phyloP scores from a whole-genome alignment of 1,284 basidiomycete genomes.

The Phenoliferia sp. region DNA sequence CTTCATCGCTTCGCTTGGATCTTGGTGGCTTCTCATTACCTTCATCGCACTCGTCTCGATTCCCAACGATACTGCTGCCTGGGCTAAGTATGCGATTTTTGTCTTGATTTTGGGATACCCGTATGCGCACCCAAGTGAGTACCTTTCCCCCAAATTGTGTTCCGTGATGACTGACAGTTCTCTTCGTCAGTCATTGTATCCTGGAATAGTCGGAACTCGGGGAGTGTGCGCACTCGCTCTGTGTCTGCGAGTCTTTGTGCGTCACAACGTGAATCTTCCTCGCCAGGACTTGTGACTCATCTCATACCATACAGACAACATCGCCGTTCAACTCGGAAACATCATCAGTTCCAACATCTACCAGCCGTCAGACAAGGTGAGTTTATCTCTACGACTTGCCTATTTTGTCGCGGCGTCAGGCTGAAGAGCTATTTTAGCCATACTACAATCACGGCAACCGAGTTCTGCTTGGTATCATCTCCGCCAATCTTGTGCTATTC shows the following conservation, averaged over 20 bases:
- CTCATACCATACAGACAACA: neutral
- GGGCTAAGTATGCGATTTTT: constrained; percentile 25
- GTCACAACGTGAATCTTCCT: neutral
- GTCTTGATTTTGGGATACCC: constrained; percentile 12
- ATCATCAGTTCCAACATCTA: constrained; percentile 4
- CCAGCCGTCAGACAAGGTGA: neutral
- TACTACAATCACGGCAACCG: constrained; percentile 23
- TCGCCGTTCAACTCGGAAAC: neutral
- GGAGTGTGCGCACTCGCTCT: constrained; percentile 26
- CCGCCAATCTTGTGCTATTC: constrained; percentile 22
- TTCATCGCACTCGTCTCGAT: constrained; percentile 16
- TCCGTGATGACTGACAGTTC: neutral
- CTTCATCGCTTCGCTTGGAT: constrained; percentile 15
- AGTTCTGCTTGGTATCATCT: constrained; percentile 22
- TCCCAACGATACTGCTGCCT: constrained; percentile 7
- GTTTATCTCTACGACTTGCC: too few relatives aligned
- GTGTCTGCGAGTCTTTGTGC: constrained; percentile 23
- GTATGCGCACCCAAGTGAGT: constrained; percentile 21
- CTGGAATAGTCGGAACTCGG: constrained; percentile 22
- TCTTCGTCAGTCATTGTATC: constrained; percentile 12
- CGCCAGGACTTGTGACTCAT: neutral
- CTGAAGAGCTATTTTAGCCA: too few relatives aligned
- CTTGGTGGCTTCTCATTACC: constrained; percentile 21
- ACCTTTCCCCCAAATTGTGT: neutral
- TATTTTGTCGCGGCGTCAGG: too few relatives aligned